phyloP scores from a whole-genome alignment of 2,329 filamentous ascomycete genomes.

The Fusarium chaquense region DNA sequence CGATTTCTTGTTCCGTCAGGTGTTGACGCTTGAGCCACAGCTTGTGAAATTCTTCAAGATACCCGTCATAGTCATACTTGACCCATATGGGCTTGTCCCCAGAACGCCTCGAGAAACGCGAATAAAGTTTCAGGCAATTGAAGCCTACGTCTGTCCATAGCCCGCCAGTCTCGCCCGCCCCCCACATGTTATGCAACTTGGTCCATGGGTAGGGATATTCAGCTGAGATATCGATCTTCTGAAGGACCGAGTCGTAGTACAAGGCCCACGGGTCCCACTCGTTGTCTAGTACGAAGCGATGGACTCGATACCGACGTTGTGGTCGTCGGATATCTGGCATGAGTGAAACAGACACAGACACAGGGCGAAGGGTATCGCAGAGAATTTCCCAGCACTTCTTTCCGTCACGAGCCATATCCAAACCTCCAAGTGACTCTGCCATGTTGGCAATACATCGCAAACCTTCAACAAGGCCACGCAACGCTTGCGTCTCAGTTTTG shows the following conservation, averaged over 20 bases:
- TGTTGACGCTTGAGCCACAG: neutral
- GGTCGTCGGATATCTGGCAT: too few species aligned
- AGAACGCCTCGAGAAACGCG: too few species aligned
- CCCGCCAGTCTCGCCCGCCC: too few species aligned
- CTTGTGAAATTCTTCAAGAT: neutral
- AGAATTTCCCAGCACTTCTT: neutral
- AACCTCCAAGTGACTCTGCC: neutral
- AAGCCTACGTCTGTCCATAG: too few species aligned
- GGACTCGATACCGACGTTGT: neutral
- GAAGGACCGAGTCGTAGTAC: neutral
- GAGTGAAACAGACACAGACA: too few species aligned
- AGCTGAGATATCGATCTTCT: neutral
- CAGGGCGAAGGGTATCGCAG: neutral
- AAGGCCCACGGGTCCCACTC: neutral
- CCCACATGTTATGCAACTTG: too few species aligned
- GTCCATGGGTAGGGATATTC: neutral
- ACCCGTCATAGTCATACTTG: neutral
- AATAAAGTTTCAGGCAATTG: too few species aligned
- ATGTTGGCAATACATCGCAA: accelerated
- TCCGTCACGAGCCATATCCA: neutral
- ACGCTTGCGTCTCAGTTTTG: neutral
- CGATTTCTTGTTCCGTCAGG: too few species aligned
- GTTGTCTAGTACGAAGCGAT: neutral
- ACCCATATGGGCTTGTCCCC: too few species aligned
- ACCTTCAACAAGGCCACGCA: neutral